Percentiles rank a stretch among this genome's conserved stretches.
Evolutionary conservation across 805 yeast species (phyloP).

Genomic region (Saccharomycopsis fibuligera): DNA sequence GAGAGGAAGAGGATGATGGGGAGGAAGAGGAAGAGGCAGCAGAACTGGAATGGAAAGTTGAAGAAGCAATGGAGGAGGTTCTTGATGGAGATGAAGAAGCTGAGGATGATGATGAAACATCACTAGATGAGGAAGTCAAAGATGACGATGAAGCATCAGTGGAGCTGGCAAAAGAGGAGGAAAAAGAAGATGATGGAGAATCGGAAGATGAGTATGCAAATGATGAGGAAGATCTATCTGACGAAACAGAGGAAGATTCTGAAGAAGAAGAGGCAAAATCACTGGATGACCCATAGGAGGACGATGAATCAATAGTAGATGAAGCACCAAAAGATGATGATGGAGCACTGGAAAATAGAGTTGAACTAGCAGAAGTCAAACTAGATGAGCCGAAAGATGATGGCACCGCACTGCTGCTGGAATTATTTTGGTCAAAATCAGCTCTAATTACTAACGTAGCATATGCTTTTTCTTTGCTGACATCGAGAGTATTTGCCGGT

Average conservation of each 20-base stretch:
- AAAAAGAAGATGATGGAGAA: background rate
- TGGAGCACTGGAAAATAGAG: background rate
- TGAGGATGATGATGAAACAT: background rate
- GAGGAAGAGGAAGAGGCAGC: constrained; percentile 6
- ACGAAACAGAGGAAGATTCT: constrained; percentile 7
- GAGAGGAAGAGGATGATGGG: background rate
- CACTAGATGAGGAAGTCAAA: background rate
- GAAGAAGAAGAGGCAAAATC: constrained; percentile 9
- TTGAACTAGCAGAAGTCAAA: background rate
- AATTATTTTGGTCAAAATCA: no score
- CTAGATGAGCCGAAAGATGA: background rate
- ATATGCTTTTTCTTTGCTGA: constrained; percentile 9
- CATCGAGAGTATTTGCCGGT: constrained; percentile 11
- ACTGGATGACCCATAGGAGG: background rate
- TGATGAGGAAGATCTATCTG: constrained; percentile 1
- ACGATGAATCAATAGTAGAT: constrained; percentile 3
- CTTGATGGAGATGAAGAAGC: constrained; percentile 1
- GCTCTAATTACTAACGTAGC: constrained; percentile 14
- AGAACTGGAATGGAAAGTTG: constrained; percentile 16
- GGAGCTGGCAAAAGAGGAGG: constrained; percentile 12
- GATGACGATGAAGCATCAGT: constrained; percentile 10
- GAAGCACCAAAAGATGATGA: background rate
- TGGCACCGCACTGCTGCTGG: background rate
- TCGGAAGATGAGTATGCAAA: background rate
- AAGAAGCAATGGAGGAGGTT: constrained; percentile 10